Conservation (phyloP, 2,329 filamentous ascomycete species). For the Aspergillus clavatus region DNA sequence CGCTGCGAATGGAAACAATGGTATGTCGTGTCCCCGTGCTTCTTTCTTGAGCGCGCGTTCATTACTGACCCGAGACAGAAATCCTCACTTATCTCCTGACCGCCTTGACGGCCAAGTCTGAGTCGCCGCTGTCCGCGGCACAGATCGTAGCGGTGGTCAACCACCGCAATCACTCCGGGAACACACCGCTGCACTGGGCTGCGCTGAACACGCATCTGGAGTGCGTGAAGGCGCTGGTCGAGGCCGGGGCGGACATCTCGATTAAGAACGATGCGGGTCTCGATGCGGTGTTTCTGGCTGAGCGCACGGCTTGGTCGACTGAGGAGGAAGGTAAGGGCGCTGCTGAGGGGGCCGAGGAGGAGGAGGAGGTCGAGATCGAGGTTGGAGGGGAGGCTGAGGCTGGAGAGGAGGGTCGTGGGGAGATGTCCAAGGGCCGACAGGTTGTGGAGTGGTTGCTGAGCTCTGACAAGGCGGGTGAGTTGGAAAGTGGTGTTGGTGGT, state of each 20-base stretch:
- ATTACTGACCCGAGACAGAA: constrained; percentile 26
- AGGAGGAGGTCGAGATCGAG: no score
- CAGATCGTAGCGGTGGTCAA: constrained; percentile 33
- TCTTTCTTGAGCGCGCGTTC: constrained; percentile 3
- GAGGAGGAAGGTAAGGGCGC: constrained; percentile 36
- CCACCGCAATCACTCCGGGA: constrained; percentile 71
- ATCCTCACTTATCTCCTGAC: constrained; percentile 47
- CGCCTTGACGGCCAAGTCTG: constrained; percentile 25
- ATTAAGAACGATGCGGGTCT: constrained; percentile 80
- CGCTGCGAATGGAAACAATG: constrained; percentile 79
- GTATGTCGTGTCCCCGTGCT: constrained; percentile 45
- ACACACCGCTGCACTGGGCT: constrained; percentile 92
- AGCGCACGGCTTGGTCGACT: constrained; percentile 62
- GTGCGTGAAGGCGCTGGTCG: constrained; percentile 71
- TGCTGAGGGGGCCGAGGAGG: constrained; percentile 7
- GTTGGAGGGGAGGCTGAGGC: constrained; percentile 20
- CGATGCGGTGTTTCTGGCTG: constrained; percentile 69
- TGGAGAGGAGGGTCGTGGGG: constrained; percentile 10
- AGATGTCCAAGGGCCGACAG: constrained; percentile 34
- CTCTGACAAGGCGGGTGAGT: constrained; percentile 33
- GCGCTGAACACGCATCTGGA: constrained; percentile 82
- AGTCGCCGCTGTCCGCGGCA: constrained; percentile 6
- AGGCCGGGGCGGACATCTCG: constrained; percentile 70
- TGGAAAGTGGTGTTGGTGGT: constrained; percentile 27
- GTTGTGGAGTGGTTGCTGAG: constrained; percentile 41